A percentile compares a stretch with the other conserved stretches of the same genome.
Conservation (phyloP, 176 grass and related monocot species). For the Zoysia pacifica region DNA sequence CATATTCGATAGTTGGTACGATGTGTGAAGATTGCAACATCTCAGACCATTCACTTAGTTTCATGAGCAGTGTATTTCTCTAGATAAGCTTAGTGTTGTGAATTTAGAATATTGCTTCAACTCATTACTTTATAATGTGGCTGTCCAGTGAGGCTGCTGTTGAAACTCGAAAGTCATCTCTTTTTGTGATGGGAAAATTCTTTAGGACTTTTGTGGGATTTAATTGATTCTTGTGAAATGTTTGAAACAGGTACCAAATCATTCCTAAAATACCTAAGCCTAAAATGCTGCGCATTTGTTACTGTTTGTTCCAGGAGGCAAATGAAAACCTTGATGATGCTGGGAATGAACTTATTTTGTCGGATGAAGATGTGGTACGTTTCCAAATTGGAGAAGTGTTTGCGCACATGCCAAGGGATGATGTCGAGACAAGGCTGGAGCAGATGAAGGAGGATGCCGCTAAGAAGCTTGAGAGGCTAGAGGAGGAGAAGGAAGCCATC, state of each 20-base stretch:
- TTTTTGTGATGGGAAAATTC: background rate
- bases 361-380: slow-evolving; percentile 86
- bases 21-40: background rate
- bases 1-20: slow-evolving; percentile 9
- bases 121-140: background rate
- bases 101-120: background rate
- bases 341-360: slow-evolving; percentile 89
- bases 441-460: slow-evolving; percentile 92
- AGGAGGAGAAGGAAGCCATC: slow-evolving; percentile 84
- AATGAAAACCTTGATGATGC: slow-evolving; percentile 97
- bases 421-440: slow-evolving; percentile 81
- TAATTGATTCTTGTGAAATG: background rate
- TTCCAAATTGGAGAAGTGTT: slow-evolving; percentile 97
- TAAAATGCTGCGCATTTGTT: background rate
- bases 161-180: background rate
- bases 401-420: slow-evolving; percentile 79
- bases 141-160: background rate
- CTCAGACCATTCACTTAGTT: background rate
- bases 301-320: slow-evolving; percentile 59
- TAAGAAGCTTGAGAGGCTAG: slow-evolving; percentile 68
- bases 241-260: background rate
- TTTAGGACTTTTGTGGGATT: background rate
- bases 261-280: background rate
- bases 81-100: background rate
- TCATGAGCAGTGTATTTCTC: background rate